phyloP scores from a whole-genome alignment of 345 rosid genomes.

The Mangifera indica region DNA sequence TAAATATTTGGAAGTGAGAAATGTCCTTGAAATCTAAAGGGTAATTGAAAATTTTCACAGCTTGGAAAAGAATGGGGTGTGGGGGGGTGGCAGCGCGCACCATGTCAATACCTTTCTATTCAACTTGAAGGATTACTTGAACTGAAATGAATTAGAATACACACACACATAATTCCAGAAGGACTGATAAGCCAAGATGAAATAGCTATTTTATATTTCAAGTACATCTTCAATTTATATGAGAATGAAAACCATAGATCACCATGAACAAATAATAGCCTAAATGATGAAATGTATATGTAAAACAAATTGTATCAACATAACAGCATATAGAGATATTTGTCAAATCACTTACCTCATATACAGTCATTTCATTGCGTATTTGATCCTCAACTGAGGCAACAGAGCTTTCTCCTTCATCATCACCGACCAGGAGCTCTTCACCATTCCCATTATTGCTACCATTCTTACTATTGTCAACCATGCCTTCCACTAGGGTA shows the following conservation, averaged over 20 bases:
- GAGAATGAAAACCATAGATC: background rate
- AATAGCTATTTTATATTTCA: background rate
- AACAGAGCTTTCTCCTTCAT: conserved; percentile 71
- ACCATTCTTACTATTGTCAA: conserved; percentile 57
- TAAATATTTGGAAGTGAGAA: background rate
- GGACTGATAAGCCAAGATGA: background rate
- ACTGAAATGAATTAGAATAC: background rate
- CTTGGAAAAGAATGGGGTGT: background rate
- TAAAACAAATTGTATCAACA: background rate
- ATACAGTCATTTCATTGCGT: conserved; percentile 87
- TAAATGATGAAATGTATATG: background rate
- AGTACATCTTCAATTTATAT: background rate
- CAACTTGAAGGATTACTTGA: background rate
- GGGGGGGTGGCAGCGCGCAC: too few species aligned
- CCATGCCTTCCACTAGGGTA: conserved; percentile 63
- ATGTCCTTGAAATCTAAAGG: background rate
- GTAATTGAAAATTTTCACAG: background rate
- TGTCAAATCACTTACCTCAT: conserved; percentile 55
- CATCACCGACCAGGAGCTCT: conserved; percentile 73
- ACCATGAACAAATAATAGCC: background rate
- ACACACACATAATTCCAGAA: background rate
- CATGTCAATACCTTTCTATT: background rate
- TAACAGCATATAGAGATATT: background rate
- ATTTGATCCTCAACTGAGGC: conserved; percentile 87
- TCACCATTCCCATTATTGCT: conserved; percentile 42